A percentile compares a stretch with the other conserved stretches of the same genome.
Evolutionary conservation across 2,329 filamentous ascomycete genomes (phyloP).

Genomic region (Xylariaceae sp.): DNA sequence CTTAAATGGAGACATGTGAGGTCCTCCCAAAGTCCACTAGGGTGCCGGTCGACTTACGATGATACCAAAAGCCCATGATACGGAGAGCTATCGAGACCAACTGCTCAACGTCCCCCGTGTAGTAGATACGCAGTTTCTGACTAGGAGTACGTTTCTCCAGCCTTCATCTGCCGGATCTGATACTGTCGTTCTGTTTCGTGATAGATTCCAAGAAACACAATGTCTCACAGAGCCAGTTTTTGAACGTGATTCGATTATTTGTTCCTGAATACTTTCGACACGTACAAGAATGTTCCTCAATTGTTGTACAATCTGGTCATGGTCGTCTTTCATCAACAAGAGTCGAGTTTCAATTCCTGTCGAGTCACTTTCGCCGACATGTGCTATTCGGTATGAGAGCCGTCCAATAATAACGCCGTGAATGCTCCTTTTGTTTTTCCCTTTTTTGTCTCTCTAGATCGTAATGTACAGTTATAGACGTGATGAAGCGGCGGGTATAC

Average conservation of each 20-base stretch:
- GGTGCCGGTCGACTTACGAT: no score
- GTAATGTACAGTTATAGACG: slow-evolving; percentile 7
- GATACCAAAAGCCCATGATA: no score
- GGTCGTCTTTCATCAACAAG: not conserved
- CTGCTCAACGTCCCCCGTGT: no score
- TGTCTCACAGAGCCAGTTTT: no score
- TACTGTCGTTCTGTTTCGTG: no score
- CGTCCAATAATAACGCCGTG: slow-evolving; percentile 6
- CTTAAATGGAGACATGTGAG: no score
- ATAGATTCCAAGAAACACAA: no score
- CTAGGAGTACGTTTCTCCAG: no score
- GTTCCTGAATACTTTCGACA: not conserved
- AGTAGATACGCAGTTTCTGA: no score
- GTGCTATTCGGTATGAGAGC: not conserved
- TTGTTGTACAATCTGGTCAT: slow-evolving; percentile 11
- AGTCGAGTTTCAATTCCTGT: not conserved
- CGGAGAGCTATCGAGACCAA: no score
- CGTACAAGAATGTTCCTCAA: slow-evolving; percentile 7
- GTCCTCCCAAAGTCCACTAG: no score
- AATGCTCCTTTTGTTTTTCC: not conserved
- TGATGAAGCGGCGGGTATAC: not conserved
- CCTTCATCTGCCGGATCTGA: no score
- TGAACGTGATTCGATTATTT: not conserved
- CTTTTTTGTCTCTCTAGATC: not conserved
- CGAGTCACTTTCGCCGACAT: not conserved